phyloP scores from a whole-genome alignment of 805 yeast species.

The Millerozyma miso region DNA sequence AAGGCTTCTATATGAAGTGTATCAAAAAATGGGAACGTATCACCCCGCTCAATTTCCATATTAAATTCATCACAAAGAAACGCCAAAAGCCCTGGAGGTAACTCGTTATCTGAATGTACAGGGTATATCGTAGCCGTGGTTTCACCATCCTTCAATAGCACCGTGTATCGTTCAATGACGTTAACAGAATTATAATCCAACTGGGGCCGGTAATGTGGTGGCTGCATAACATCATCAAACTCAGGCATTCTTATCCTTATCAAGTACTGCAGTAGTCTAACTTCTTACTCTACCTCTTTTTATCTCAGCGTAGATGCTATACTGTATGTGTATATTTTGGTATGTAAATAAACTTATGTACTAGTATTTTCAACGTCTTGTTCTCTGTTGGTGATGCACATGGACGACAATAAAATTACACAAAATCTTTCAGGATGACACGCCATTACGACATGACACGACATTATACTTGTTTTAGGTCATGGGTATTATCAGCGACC shows the following conservation, averaged over 20 bases:
- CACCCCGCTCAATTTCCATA: conserved; percentile 87
- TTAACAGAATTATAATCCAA: conserved; percentile 32
- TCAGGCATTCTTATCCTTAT: conserved; percentile 38
- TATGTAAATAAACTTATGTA: conserved; percentile 12
- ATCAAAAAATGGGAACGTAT: conserved; percentile 82
- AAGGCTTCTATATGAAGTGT: conserved; percentile 73
- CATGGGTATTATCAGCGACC: no score
- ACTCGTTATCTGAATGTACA: conserved; percentile 55
- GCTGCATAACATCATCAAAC: conserved; percentile 47
- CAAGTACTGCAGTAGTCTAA: background rate
- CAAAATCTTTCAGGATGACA: no score
- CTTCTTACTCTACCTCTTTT: background rate
- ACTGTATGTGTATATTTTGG: conserved; percentile 28
- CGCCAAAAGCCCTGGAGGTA: conserved; percentile 75
- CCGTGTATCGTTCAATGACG: conserved; percentile 62
- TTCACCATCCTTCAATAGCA: conserved; percentile 78
- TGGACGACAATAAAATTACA: background rate
- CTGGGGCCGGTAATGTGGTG: conserved; percentile 43
- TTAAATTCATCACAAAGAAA: conserved; percentile 90
- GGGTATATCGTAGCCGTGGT: conserved; percentile 94
- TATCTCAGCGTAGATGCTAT: conserved; percentile 25
- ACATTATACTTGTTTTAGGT: no score
- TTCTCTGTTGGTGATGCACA: background rate
- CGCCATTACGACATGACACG: no score
- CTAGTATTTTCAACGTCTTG: background rate